These are phyloP conservation scores for Acacia concinna DNA, from an alignment of 331 rosid genomes.

Conservation along the genomic window DNA sequence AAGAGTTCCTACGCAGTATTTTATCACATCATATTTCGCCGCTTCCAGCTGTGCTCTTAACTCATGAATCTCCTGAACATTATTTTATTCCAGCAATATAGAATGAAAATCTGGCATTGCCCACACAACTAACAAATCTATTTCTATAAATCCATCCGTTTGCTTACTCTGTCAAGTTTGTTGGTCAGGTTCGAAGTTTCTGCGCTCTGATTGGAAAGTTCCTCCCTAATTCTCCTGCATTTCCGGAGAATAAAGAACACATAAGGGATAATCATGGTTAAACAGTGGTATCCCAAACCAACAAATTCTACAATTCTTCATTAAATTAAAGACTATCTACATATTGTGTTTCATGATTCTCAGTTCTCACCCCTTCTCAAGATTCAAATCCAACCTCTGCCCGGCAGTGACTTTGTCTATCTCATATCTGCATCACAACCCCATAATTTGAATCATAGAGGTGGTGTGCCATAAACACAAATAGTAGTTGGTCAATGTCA, in stretches of 20 bases:
- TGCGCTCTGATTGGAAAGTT: conserved; percentile 78
- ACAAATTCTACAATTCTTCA: conserved; percentile 8
- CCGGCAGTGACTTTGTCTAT: conserved; percentile 94
- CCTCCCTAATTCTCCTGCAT: conserved; percentile 92
- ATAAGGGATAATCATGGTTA: not conserved
- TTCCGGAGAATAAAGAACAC: conserved; percentile 14
- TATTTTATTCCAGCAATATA: not conserved
- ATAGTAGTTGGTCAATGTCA: conserved; percentile 23
- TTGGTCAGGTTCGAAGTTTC: conserved; percentile 85
- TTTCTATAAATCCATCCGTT: not conserved
- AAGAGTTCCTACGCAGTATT: conserved; percentile 96
- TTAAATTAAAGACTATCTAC: conserved; percentile 4
- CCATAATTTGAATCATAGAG: conserved; percentile 27
- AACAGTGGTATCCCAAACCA: not conserved
- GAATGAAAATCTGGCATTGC: not conserved
- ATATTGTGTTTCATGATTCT: conserved; percentile 19
- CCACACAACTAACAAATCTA: not conserved
- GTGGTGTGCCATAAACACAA: not conserved
- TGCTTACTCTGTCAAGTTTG: conserved; percentile 91
- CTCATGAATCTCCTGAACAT: conserved; percentile 78
- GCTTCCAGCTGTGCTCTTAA: conserved; percentile 90
- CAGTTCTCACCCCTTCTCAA: conserved; percentile 86
- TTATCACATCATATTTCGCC: conserved; percentile 91
- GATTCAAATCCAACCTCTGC: conserved; percentile 94
- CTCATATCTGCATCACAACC: conserved; percentile 67